These are phyloP conservation scores for Aspergillus vadensis DNA, from an alignment of 2,329 filamentous ascomycete genomes.

Conservation along the genomic window DNA sequence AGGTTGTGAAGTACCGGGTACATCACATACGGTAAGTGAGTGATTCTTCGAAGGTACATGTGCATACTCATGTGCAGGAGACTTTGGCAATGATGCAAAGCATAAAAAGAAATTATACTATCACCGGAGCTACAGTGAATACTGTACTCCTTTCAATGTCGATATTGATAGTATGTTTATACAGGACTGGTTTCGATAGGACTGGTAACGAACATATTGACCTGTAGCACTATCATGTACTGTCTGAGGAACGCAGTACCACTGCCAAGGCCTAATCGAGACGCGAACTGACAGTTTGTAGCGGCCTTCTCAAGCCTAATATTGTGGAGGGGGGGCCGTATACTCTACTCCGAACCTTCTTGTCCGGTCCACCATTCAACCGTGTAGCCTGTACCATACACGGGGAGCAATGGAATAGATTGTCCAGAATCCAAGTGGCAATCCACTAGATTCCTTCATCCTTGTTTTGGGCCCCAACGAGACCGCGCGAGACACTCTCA, in stretches of 20 bases:
- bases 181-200: background rate
- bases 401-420: background rate
- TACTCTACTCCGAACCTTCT: slow-evolving; percentile 7
- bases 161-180: background rate
- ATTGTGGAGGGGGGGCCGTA: background rate
- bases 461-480: slow-evolving; percentile 12
- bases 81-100: background rate
- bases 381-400: background rate
- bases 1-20: background rate
- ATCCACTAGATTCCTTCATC: slow-evolving; percentile 8
- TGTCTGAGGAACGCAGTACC: background rate
- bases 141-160: background rate
- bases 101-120: background rate
- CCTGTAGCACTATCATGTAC: background rate
- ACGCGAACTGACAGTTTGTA: slow-evolving; percentile 1
- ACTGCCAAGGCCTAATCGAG: background rate
- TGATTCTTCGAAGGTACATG: background rate
- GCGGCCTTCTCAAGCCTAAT: background rate
- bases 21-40: background rate
- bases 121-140: background rate
- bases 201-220: background rate
- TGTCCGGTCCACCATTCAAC: background rate
- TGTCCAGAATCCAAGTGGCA: slow-evolving; percentile 18
- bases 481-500: slow-evolving; percentile 7
- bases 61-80: background rate